Percentiles rank a stretch among this genome's conserved stretches.
Conservation (phyloP, 2,329 filamentous ascomycete genomes). For the Botrytis squamosa region DNA sequence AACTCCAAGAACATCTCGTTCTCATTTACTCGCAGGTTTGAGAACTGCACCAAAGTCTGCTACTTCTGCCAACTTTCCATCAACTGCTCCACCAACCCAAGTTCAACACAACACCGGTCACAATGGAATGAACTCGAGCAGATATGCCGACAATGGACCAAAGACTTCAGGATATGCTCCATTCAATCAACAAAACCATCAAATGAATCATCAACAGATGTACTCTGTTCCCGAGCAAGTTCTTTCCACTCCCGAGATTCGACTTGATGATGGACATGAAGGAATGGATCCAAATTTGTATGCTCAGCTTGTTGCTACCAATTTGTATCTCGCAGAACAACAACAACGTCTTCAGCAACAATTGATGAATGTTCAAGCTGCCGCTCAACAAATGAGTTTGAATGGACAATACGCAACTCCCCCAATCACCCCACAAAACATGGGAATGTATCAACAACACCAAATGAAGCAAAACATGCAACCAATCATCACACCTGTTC, state of each 20-base stretch:
- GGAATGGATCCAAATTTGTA: conserved; percentile 84
- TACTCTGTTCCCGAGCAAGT: conserved; percentile 82
- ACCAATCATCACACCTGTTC: conserved; percentile 49
- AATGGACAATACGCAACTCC: conserved; percentile 55
- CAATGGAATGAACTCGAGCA: conserved; percentile 34
- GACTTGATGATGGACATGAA: conserved; percentile 68
- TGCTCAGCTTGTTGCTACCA: conserved; percentile 85
- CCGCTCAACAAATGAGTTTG: conserved; percentile 78
- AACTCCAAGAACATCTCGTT: conserved; percentile 90
- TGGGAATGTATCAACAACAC: conserved; percentile 51
- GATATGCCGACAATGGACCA: conserved; percentile 39
- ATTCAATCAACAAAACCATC: conserved; percentile 41
- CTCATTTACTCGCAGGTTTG: conserved; percentile 88
- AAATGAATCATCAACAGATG: conserved; percentile 52
- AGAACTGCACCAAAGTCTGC: conserved; percentile 90
- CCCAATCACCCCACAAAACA: conserved; percentile 51
- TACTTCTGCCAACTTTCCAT: conserved; percentile 68
- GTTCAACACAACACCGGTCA: conserved; percentile 39
- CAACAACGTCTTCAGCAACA: conserved; percentile 95
- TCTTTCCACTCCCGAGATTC: conserved; percentile 76
- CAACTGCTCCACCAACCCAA: conserved; percentile 61
- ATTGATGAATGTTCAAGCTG: conserved; percentile 77
- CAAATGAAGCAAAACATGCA: conserved; percentile 40
- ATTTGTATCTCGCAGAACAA: conserved; percentile 88
- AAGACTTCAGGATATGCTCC: conserved; percentile 37